phyloP scores from a whole-genome alignment of 306 rosid species.

The Pyrus bretschneideri region DNA sequence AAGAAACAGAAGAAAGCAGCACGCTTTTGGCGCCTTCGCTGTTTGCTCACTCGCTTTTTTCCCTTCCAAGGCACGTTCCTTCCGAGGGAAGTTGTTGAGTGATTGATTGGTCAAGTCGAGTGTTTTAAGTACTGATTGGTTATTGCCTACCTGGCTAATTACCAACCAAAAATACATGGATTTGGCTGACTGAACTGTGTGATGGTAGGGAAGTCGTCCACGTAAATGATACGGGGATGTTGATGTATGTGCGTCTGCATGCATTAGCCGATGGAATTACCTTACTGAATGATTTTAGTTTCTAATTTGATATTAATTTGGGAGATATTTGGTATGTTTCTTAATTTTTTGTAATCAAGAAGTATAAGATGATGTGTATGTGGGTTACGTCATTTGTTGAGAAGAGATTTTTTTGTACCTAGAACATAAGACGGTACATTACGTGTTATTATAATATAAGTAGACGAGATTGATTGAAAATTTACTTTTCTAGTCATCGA shows the following conservation, averaged over 20 bases:
- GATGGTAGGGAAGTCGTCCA: background rate
- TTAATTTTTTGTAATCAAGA: background rate
- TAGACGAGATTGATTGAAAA: too few relatives aligned
- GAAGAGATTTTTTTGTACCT: background rate
- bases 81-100: background rate
- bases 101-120: background rate
- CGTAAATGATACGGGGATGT: background rate
- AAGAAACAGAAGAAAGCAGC: background rate
- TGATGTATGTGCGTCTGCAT: too few relatives aligned
- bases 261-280: background rate
- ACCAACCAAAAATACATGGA: background rate
- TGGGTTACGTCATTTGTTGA: background rate
- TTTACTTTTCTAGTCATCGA: too few relatives aligned
- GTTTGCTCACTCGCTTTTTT: background rate
- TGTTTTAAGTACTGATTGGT: background rate
- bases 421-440: fast-evolving
- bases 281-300: too few relatives aligned
- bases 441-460: too few relatives aligned
- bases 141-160: background rate
- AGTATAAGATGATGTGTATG: background rate
- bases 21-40: conserved; percentile 5
- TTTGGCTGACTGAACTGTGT: background rate
- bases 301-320: too few relatives aligned
- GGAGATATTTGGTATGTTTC: background rate
- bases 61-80: background rate